Evolutionary conservation across 2,329 filamentous ascomycete species (phyloP).

Genomic region (Blastomyces emzantsi): DNA sequence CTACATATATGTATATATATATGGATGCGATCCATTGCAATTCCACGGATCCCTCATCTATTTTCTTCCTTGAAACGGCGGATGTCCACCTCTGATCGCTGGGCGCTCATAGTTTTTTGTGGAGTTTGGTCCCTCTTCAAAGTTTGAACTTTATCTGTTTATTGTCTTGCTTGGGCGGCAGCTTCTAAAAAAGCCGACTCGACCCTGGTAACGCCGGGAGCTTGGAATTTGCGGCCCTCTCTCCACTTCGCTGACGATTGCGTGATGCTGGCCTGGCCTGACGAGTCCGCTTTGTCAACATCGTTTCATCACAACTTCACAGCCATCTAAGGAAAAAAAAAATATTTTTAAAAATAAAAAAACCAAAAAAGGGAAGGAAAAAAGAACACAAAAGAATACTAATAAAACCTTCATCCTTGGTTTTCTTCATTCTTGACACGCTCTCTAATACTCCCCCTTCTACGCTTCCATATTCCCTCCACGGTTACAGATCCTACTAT

Average conservation of each 20-base stretch:
- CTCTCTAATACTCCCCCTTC: background rate
- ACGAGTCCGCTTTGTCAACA: constrained; percentile 2
- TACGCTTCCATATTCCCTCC: background rate
- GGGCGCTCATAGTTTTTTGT: background rate
- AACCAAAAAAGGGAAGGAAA: background rate
- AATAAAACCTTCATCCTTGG: background rate
- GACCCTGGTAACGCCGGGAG: background rate
- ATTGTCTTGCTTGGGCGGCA: too few relatives aligned
- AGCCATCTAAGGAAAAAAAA: too few relatives aligned
- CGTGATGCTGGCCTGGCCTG: constrained; percentile 4
- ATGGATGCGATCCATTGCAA: background rate
- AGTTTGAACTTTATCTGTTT: constrained; percentile 1
- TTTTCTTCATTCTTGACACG: constrained; percentile 7
- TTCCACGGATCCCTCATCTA: background rate
- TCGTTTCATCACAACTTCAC: background rate
- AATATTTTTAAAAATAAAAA: background rate
- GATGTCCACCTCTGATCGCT: background rate
- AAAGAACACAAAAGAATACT: background rate
- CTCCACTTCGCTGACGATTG: constrained; percentile 9
- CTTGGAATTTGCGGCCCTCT: background rate
- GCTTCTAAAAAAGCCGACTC: background rate
- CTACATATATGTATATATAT: too few relatives aligned
- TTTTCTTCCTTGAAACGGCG: background rate
- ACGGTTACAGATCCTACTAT: background rate
- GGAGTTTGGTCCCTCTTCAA: background rate